Evolutionary conservation across 495 filamentous ascomycete species (phyloP).

Genomic region (Saxophila tyrrhenica): DNA sequence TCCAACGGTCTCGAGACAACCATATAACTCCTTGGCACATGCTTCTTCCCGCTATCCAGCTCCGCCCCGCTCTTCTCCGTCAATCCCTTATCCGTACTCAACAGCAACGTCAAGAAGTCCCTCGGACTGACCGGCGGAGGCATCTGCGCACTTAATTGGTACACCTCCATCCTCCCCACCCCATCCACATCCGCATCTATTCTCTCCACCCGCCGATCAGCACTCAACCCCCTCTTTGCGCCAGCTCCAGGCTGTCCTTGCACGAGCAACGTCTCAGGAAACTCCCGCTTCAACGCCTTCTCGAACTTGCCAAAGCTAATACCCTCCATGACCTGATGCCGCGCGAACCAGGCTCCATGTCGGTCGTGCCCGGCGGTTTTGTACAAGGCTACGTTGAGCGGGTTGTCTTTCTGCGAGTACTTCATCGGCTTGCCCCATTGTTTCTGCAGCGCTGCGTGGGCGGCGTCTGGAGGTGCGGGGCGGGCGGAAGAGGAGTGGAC

Average conservation of each 20-base stretch:
- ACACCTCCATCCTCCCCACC: slow-evolving; percentile 55
- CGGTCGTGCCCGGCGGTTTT: slow-evolving; percentile 70
- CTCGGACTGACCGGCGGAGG: slow-evolving; percentile 76
- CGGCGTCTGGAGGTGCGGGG: slow-evolving; percentile 37
- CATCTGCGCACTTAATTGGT: slow-evolving; percentile 77
- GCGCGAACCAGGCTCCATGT: slow-evolving; percentile 79
- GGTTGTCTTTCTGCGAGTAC: slow-evolving; percentile 58
- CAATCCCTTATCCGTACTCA: slow-evolving; percentile 42
- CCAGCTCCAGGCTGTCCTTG: slow-evolving; percentile 51
- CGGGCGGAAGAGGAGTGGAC: slow-evolving; percentile 43
- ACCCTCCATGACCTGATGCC: slow-evolving; percentile 70
- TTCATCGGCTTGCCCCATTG: slow-evolving; percentile 82
- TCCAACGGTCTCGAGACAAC: slow-evolving; percentile 73
- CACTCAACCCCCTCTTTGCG: slow-evolving; percentile 72
- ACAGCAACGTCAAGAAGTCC: slow-evolving; percentile 71
- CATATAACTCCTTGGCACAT: slow-evolving; percentile 57
- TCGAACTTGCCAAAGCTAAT: slow-evolving; percentile 63
- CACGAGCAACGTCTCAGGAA: slow-evolving; percentile 51
- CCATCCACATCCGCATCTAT: slow-evolving; percentile 40
- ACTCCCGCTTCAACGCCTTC: slow-evolving; percentile 46
- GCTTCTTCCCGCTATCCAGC: slow-evolving; percentile 9
- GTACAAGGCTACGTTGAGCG: slow-evolving; percentile 63
- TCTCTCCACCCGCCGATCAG: slow-evolving; percentile 57
- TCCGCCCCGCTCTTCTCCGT: slow-evolving; percentile 19
- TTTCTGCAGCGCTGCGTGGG: slow-evolving; percentile 48